Base-by-base conservation (phyloP, 2,329 filamentous ascomycete genomes). In the Colletotrichum sp. region DNA sequence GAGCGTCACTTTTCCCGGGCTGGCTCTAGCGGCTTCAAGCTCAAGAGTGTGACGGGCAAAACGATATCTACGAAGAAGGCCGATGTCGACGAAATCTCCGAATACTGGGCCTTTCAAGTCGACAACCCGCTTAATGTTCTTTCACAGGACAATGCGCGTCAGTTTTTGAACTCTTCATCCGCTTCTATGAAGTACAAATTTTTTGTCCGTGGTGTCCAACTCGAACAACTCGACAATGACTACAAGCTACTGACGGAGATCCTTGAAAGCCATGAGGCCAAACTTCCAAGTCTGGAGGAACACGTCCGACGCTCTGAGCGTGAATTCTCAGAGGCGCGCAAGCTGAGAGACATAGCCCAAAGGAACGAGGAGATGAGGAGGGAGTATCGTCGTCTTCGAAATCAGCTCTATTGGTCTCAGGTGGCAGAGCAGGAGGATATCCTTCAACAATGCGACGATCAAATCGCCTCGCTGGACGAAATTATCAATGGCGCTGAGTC, bases 81-180 rank as follows among this genome's bases (percentile, higher is more conserved):
- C 10, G 96, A 98, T 79, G 90, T 99, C 10, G 96, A 98, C 79
- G 95, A 98, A 78, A 96, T 99, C 64, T 93, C 95, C 57, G 97
- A 99, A 83, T 98, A 95, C 82, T 99, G 96, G 82, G 95, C 94
- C 57, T 88, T 99, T 57, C 96, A 99, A 83, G 95, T 99, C 73
- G 96, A 99, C 82, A 99, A 99, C 80, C 97, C 97, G 1, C 93
- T 99, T 87, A 99, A 98, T 75, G 94, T 99, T 8, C 89, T 99
- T 21, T 98, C 96, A 1, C 97, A 99, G 84, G 97, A 99, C 82
- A 96, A 96, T 84, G 97, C 97, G 13, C 93, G 97, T 13, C 94
- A 98, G 74, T 99, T 99, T 80, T 90, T 99, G 58, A 98, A 96
- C 81, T 92, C 93, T 43, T 96, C 97, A 15, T 94, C 92, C 4